Percentiles rank a stretch among this genome's conserved stretches.
Evolutionary conservation across 2,329 filamentous ascomycete genomes (phyloP).

Genomic region (Gaeumannomyces sp.): DNA sequence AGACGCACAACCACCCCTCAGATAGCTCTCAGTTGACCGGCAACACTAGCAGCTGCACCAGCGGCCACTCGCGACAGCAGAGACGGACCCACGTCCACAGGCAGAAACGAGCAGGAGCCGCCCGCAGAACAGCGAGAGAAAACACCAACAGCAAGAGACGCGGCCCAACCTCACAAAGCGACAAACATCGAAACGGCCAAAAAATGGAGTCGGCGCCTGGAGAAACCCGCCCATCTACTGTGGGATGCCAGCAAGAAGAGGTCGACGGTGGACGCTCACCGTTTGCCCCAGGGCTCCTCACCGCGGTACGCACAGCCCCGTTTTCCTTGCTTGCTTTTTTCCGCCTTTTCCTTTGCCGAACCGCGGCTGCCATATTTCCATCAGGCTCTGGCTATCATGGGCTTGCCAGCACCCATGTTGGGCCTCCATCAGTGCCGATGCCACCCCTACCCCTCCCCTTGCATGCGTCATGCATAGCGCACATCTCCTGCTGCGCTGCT

Average conservation of each 20-base stretch:
- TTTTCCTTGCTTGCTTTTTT: background rate
- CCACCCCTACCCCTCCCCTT: background rate
- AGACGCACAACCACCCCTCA: background rate
- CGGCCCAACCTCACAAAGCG: background rate
- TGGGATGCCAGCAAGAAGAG: background rate
- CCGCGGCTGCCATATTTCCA: background rate
- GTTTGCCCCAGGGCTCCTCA: background rate
- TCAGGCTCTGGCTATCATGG: background rate
- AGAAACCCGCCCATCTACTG: background rate
- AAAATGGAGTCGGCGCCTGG: background rate
- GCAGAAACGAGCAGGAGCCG: background rate
- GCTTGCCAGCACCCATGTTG: background rate
- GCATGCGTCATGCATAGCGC: background rate
- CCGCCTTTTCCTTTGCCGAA: background rate
- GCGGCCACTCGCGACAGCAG: background rate
- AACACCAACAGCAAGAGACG: background rate
- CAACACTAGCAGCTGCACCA: background rate
- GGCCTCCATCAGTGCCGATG: background rate
- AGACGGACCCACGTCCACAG: background rate
- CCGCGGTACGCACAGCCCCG: background rate
- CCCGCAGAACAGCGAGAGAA: background rate
- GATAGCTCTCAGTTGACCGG: background rate
- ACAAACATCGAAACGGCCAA: background rate
- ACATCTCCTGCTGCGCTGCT: background rate
- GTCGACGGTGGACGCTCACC: background rate